These are phyloP conservation scores for Phyllosticta citrichinensis DNA, from an alignment of 2,329 filamentous ascomycete species.

Conservation along the genomic window DNA sequence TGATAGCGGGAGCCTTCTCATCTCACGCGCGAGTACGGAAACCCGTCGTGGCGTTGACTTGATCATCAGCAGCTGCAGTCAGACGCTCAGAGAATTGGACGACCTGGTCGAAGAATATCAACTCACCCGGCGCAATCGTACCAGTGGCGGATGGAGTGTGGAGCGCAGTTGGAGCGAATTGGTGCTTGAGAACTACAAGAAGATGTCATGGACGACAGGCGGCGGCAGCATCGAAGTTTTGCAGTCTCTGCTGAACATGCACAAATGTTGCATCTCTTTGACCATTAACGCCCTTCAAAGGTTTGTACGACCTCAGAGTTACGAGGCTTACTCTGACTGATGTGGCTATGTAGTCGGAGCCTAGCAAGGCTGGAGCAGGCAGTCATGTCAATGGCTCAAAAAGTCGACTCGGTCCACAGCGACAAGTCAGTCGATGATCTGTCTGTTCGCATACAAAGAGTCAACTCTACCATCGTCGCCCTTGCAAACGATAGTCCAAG, in stretches of 20 bases:
- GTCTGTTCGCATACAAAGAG: slow-evolving; percentile 21
- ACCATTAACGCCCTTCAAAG: slow-evolving; percentile 35
- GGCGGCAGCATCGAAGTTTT: slow-evolving; percentile 32
- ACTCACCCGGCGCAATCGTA: slow-evolving; percentile 32
- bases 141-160: slow-evolving; percentile 30
- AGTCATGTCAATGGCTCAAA: slow-evolving; percentile 23
- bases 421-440: slow-evolving; percentile 15
- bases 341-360: background rate
- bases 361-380: slow-evolving; percentile 18
- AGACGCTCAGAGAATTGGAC: slow-evolving; percentile 34
- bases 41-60: slow-evolving; percentile 28
- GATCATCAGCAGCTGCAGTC: slow-evolving; percentile 30
- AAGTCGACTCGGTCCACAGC: slow-evolving; percentile 22
- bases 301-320: slow-evolving; percentile 9
- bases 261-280: slow-evolving; percentile 30
- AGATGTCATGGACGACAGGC: slow-evolving; percentile 37
- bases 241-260: slow-evolving; percentile 32
- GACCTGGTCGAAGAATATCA: slow-evolving; percentile 37
- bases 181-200: slow-evolving; percentile 32
- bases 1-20: slow-evolving; percentile 15
- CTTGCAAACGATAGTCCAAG: slow-evolving; percentile 14
- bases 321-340: background rate
- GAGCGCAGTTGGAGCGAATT: slow-evolving; percentile 36
- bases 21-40: slow-evolving; percentile 25
- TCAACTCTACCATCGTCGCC: slow-evolving; percentile 20